Evolutionary conservation across 2,329 filamentous ascomycete species (phyloP).

Genomic region (Colletotrichum filicis): DNA sequence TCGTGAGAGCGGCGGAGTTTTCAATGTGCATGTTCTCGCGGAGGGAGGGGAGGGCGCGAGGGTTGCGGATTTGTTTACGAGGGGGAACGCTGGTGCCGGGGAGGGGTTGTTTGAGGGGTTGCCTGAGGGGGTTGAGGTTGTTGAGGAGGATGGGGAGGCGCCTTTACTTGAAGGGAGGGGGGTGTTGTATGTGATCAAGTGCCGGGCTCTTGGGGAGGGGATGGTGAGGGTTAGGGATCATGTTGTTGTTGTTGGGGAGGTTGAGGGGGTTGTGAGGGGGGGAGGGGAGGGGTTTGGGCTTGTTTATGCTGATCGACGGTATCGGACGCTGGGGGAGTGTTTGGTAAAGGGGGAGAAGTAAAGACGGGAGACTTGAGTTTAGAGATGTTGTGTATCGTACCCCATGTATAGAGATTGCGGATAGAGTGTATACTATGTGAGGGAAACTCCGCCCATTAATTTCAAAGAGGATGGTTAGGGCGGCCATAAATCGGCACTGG

Average conservation of each 20-base stretch:
- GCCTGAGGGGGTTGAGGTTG: conserved; percentile 34
- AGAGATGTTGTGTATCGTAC: not conserved
- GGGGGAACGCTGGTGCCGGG: conserved; percentile 55
- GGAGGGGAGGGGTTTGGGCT: conserved; percentile 53
- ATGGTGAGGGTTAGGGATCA: conserved; percentile 62
- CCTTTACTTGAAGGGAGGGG: conserved; percentile 62
- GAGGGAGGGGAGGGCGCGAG: conserved; percentile 58
- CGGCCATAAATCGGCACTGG: not conserved
- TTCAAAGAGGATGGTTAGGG: not conserved
- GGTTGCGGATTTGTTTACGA: conserved; percentile 63
- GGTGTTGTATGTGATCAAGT: conserved; percentile 61
- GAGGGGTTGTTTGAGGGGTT: conserved; percentile 51
- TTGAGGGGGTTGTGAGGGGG: conserved; percentile 54
- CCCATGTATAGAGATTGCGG: conserved; percentile 9
- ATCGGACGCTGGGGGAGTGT: conserved; percentile 54
- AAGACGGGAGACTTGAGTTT: not conserved
- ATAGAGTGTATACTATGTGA: conserved; percentile 24
- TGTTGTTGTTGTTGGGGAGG: conserved; percentile 63
- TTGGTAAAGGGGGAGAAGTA: conserved; percentile 39
- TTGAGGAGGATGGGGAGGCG: conserved; percentile 38
- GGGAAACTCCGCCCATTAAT: not conserved
- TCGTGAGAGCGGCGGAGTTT: conserved; percentile 49
- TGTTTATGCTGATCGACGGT: conserved; percentile 61
- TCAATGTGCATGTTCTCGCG: conserved; percentile 67
- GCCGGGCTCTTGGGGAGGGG: conserved; percentile 55